These are phyloP conservation scores for Boechera stricta DNA, from an alignment of 345 rosid genomes.

Conservation along the genomic window DNA sequence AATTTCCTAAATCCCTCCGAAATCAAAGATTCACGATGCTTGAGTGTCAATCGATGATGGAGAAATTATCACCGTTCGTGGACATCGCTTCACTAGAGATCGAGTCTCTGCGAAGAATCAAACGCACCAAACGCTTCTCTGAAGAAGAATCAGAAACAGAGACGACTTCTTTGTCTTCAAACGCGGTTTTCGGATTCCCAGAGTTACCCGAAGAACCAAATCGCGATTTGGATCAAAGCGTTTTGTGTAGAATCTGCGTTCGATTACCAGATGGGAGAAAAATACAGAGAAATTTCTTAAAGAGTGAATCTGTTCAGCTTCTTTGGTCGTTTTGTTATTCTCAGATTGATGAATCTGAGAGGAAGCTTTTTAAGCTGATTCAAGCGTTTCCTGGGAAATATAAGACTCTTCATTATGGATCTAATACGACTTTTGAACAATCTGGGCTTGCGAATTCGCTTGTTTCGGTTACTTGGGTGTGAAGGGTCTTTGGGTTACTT, in stretches of 20 bases:
- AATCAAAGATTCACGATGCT: neutral
- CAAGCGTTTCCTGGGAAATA: constrained; percentile 80
- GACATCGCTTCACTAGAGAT: constrained; percentile 2
- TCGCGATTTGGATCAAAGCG: constrained; percentile 63
- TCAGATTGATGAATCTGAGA: constrained; percentile 58
- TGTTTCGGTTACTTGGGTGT: constrained; percentile 77
- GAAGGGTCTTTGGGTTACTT: neutral
- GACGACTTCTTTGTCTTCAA: neutral
- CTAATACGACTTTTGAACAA: constrained; percentile 63
- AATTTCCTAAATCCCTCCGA: neutral
- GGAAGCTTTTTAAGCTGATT: constrained; percentile 65
- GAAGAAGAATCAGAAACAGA: neutral
- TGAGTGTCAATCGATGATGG: constrained; percentile 8
- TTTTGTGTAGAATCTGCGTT: constrained; percentile 78
- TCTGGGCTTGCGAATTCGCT: constrained; percentile 87
- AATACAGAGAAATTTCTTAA: constrained; percentile 69
- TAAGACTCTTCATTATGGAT: constrained; percentile 63
- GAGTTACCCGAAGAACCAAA: constrained; percentile 78
- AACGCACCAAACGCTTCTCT: constrained; percentile 30
- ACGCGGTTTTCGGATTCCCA: constrained; percentile 60
- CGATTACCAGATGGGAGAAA: constrained; percentile 91
- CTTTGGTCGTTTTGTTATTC: constrained; percentile 87
- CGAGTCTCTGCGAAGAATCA: constrained; percentile 17
- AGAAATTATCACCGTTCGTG: constrained; percentile 28
- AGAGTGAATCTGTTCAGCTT: constrained; percentile 76